These are phyloP conservation scores for Phlyctochytrium planicorne DNA, from an alignment of 192 early-diverging fungal genomes.

Conservation along the genomic window DNA sequence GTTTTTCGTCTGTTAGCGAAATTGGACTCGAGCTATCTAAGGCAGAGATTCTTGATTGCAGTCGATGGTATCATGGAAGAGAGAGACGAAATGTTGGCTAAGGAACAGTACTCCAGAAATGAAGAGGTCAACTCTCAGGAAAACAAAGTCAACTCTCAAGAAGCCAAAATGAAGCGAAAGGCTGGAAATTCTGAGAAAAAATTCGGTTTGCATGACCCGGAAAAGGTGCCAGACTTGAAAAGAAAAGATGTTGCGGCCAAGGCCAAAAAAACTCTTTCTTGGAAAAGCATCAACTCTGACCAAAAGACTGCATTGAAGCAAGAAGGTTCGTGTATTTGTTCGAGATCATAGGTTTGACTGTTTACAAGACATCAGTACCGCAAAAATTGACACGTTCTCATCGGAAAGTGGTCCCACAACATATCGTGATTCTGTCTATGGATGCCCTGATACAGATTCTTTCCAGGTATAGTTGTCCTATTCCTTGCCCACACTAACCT, in stretches of 20 bases:
- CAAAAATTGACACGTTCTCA: background rate
- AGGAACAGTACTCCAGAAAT: background rate
- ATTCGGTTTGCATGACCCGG: background rate
- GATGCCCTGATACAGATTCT: no score
- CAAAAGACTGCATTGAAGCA: background rate
- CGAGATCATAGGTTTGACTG: background rate
- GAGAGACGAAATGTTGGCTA: background rate
- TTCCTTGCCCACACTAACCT: no score
- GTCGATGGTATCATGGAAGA: slow-evolving; percentile 26
- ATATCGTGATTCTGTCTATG: no score
- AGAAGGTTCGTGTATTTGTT: background rate
- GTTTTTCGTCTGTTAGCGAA: slow-evolving; percentile 17
- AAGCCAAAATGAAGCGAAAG: background rate
- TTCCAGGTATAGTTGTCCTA: no score
- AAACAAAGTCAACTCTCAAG: background rate
- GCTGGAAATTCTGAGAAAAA: background rate
- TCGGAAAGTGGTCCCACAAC: background rate
- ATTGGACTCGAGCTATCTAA: slow-evolving; percentile 15
- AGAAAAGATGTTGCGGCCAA: background rate
- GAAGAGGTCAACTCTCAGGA: background rate
- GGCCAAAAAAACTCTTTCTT: background rate
- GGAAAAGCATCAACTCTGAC: background rate
- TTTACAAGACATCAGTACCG: background rate
- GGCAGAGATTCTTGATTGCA: slow-evolving; percentile 22
- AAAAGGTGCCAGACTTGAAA: no score